Conservation (phyloP, 2,329 filamentous ascomycete genomes). For the Myriosclerotinia scirpicola region DNA sequence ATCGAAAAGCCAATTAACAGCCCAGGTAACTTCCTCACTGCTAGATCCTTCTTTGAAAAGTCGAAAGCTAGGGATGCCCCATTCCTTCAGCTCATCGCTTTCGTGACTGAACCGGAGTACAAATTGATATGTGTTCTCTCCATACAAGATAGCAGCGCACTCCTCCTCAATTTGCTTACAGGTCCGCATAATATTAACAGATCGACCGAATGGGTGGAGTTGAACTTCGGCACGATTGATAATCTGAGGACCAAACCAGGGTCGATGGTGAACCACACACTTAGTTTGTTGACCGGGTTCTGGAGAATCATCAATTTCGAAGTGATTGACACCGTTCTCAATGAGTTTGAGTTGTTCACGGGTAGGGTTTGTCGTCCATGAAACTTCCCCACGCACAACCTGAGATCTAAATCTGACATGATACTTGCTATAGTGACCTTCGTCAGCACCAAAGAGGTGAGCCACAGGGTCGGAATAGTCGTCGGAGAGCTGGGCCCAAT, state of each 20-base stretch:
- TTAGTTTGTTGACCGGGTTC: neutral
- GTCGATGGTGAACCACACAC: neutral
- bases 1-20: neutral
- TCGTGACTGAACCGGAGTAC: too few species aligned
- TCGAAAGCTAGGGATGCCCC: neutral
- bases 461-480: too few species aligned
- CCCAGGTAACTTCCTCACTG: neutral
- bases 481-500: neutral
- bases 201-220: neutral
- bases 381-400: neutral
- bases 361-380: neutral
- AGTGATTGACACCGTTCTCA: neutral
- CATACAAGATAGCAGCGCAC: neutral
- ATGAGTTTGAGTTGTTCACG: neutral
- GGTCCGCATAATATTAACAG: neutral
- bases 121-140: constrained; percentile 2
- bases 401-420: too few species aligned
- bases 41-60: neutral
- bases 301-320: neutral
- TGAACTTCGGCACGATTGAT: neutral
- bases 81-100: neutral
- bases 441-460: too few species aligned
- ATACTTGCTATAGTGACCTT: neutral
- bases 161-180: constrained; percentile 11
- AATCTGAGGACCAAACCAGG: neutral